phyloP scores from a whole-genome alignment of 1,139 yeast species.

The Geotrichum fermentans region DNA sequence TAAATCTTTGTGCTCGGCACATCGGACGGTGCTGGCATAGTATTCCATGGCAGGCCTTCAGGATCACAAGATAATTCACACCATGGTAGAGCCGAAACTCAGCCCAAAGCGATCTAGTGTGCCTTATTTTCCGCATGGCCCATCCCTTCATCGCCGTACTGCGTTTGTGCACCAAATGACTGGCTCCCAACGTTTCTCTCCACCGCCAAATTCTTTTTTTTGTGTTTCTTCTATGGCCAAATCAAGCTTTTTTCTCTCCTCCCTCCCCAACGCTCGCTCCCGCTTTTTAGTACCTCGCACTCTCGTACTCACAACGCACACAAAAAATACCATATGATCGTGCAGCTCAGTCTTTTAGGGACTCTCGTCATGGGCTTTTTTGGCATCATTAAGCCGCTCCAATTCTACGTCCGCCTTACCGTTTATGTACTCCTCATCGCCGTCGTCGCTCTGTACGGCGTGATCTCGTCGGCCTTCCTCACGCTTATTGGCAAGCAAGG shows the following conservation, averaged over 20 bases:
- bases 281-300: not conserved
- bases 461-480: conserved; percentile 63
- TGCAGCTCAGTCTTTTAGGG: conserved; percentile 24
- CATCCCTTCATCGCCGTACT: too few relatives aligned
- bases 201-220: not conserved
- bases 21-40: too few relatives aligned
- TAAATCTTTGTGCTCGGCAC: too few relatives aligned
- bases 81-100: too few relatives aligned
- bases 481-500: conserved; percentile 69
- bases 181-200: too few relatives aligned
- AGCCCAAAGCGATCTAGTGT: too few relatives aligned
- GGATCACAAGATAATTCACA: too few relatives aligned
- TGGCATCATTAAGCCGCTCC: conserved; percentile 37
- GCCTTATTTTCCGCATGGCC: too few relatives aligned
- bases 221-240: not conserved
- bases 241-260: not conserved
- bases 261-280: not conserved
- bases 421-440: conserved; percentile 34
- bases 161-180: too few relatives aligned
- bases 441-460: conserved; percentile 40
- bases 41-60: too few relatives aligned
- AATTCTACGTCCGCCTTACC: conserved; percentile 37
- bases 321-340: conserved; percentile 1
- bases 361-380: conserved; percentile 34
- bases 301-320: not conserved